Base-by-base conservation (phyloP, 805 yeast species). In the Debaryomyces prosopidis region DNA sequence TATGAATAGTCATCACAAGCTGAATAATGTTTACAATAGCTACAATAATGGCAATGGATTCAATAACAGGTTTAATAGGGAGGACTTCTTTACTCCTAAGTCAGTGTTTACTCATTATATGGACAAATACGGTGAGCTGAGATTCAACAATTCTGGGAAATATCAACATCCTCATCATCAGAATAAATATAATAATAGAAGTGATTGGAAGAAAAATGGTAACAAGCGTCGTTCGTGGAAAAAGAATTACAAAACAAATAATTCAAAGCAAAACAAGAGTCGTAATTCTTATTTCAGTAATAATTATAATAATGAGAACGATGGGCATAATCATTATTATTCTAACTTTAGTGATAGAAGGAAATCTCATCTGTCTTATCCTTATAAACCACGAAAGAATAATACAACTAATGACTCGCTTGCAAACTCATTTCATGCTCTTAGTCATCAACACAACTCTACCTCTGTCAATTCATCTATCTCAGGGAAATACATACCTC, bases 51-150 rank as follows among this genome's bases (percentile, higher is more conserved):
- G 33, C 6, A n/a, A 30, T 14, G 16, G 5, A n/a, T n/a, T n/a
- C 12, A 46, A 49, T 32, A 53, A 50, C 39, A 66, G 61, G 40
- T 84, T 78, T 55, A 80, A 80, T 52, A 74, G 92, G 42, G 85
- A 82, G 54, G 92, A 87, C 58, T 84, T 77, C 53, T 87, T 85
- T 60, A 87, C 94, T 3, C 94, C 94, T 2, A 86, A 85, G 44
- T 81, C 90, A 19, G 85, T 82, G 5, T 79, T 82, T 55, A 80
- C 79, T 46, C 85, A 82, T 51, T 85, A 83, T 60, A 79, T 85
- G 85, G 89, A 81, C 51, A 82, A 83, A 50, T 72, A 71, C 48
- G 72, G 83, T 65, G 66, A 77, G 68, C 62, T 72, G 52, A 59
- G 68, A 59, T 50, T 63, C 59, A 45, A 55, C 52, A 52, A 49